Evolutionary conservation across 345 rosid species (phyloP), one percentile per base, ranked within the genome.

Genomic region (Carallia brachiata): DNA sequence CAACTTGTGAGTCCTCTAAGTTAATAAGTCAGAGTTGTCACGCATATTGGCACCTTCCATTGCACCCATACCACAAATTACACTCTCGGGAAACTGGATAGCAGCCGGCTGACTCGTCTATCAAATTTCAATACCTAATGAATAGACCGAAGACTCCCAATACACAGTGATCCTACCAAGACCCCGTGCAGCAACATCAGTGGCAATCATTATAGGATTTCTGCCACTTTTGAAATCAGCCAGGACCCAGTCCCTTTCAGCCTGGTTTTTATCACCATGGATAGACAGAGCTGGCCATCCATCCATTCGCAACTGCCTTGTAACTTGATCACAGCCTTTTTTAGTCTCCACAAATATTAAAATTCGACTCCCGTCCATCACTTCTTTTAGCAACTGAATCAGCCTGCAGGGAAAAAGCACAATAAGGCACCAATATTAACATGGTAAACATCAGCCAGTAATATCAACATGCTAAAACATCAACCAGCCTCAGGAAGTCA

Each of bases 121-220:
- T 81, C 70, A 74, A 74, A 75, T 73, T 73, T 70, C 70, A 77
- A 85, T 74, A 77, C 76, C 75, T 66, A 78, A 52, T 36, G 66
- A 79, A 81, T 65, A 82, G 75, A 80, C 77, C 70, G 76, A 83
- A 78, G 83, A 75, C 60, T 81, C 92, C 85, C 81, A 89, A 77
- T 72, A 86, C 85, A 88, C 80, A 81, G 74, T 80, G 80, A 86
- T 83, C 97, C 95, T 94, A 94, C 97, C 98, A 87, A 94, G 97
- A 77, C 98, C 98, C 85, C 98, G 85, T 48, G 97, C 98, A 71
- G 98, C 98, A 72, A 93, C 98, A 78, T 93, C 97, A 77, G 97
- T 93, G 74, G 98, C 98, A 77, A 90, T 93, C 98, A 93, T 91
- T 75, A 93, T 83, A 32, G 92, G 86, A 79, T 84, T 93, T 81